Percentiles rank a stretch among this genome's conserved stretches.
Evolutionary conservation across 1,284 basidiomycete species (phyloP).

Genomic region (Vanrija pseudolonga): DNA sequence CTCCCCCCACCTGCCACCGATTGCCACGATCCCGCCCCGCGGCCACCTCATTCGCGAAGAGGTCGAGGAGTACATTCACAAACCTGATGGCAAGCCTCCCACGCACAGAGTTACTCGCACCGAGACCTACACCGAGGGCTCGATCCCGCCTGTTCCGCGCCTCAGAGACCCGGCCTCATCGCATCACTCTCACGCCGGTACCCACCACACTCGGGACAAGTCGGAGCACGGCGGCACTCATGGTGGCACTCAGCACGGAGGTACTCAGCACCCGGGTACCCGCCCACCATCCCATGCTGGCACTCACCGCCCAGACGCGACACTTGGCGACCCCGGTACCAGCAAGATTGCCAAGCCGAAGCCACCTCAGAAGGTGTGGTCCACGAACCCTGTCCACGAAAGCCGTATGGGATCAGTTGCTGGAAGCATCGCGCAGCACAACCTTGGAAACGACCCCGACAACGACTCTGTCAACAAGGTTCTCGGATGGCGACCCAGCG

Average conservation of each 20-base stretch:
- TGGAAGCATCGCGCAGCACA: not conserved
- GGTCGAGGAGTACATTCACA: constrained; percentile 33
- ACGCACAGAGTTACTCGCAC: constrained; percentile 22
- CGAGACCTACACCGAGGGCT: too few relatives aligned
- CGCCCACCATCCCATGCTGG: too few relatives aligned
- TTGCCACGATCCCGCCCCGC: not conserved
- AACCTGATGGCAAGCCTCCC: not conserved
- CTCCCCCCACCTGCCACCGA: not conserved
- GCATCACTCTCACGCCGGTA: too few relatives aligned
- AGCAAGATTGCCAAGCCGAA: not conserved
- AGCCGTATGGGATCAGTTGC: not conserved
- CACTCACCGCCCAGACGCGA: too few relatives aligned
- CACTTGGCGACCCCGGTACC: too few relatives aligned
- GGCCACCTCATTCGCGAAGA: constrained; percentile 33
- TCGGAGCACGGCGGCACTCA: too few relatives aligned
- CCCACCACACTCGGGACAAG: too few relatives aligned
- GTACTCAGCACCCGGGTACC: too few relatives aligned
- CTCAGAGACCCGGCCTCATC: too few relatives aligned
- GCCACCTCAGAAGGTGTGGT: constrained; percentile 22
- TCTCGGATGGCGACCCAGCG: not conserved
- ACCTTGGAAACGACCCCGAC: not conserved
- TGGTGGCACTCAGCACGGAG: too few relatives aligned
- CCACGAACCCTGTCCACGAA: constrained; percentile 24
- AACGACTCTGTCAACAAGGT: not conserved
- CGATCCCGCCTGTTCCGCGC: too few relatives aligned